Evolutionary conservation across 192 early-diverging fungal species (phyloP).

Genomic region (Haplosporangium gracile): DNA sequence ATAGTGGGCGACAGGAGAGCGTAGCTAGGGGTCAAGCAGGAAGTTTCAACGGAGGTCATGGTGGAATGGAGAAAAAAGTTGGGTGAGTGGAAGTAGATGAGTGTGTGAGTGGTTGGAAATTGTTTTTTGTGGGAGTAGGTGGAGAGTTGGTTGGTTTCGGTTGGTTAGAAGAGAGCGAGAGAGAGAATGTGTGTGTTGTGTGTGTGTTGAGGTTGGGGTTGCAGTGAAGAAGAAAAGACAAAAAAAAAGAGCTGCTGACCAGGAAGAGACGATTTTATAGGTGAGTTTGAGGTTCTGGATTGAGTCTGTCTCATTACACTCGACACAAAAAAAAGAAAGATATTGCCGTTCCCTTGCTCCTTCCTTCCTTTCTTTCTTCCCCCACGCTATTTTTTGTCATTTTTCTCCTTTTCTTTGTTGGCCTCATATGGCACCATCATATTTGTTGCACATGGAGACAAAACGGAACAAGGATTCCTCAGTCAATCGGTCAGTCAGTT

Average conservation of each 20-base stretch:
- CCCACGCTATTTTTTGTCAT: neutral
- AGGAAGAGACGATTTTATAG: neutral
- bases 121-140: neutral
- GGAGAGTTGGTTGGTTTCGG: neutral
- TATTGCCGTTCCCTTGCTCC: neutral
- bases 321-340: neutral
- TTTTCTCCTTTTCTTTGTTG: neutral
- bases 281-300: neutral
- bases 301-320: neutral
- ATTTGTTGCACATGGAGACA: neutral
- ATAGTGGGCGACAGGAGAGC: constrained; percentile 6
- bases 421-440: neutral
- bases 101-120: constrained; percentile 7
- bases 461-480: neutral
- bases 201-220: neutral
- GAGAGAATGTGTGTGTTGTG: neutral
- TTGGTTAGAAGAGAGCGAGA: neutral
- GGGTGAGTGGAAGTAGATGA: neutral
- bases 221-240: neutral
- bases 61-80: neutral
- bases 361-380: neutral
- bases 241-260: neutral
- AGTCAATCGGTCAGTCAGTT: neutral
- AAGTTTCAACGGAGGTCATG: neutral
- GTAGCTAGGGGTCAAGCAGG: neutral